Evolutionary conservation across 2,329 filamentous ascomycete genomes (phyloP), one percentile per base, ranked within the genome.

Genomic region (Thielaviopsis populi): DNA sequence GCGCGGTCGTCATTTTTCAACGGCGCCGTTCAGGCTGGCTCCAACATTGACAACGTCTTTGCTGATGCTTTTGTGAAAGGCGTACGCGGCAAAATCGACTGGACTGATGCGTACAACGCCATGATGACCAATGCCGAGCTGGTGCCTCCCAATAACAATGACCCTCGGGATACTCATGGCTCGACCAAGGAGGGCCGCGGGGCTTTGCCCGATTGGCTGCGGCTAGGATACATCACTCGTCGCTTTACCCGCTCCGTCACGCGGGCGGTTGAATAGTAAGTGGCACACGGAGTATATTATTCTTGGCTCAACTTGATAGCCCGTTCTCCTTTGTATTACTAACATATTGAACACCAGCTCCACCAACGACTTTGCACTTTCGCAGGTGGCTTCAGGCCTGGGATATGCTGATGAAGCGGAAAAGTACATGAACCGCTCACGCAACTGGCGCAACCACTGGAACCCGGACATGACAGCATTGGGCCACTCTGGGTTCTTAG

Each of bases 391-490:
- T 2, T 71, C 69, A 1, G 84, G 84, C 0, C 72, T 87, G 1
- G 77, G 76, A 1, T 78, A 79, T 58, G 64, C 69, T 0, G 72
- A 73, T 0, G 81, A 85, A 50, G 79, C 81, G 2, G 67, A 73
- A 2, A 84, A 77, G 62, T 89, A 88, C 68, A 75, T 87, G 30
- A 74, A 79, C 56, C 80, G 85, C 8, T 86, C 83, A 0, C 76
- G 79, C 10, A 85, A 87, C 69, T 89, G 86, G 86, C 78, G 83
- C 17, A 88, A 87, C 69, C 85, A 88, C 68, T 89, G 84, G 85
- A 84, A 88, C 70, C 70, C 78, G 0, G 71, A 80, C 58, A 77
- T 82, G 54, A 76, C 74, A 0, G 81, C 82, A 0, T 75, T 85
- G 0, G 80, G 79, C 3, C 87, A 86, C 72, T 78, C 74, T 0